Evolutionary conservation across 1,284 basidiomycete species (phyloP).

Genomic region (Veloboletus limbatus): DNA sequence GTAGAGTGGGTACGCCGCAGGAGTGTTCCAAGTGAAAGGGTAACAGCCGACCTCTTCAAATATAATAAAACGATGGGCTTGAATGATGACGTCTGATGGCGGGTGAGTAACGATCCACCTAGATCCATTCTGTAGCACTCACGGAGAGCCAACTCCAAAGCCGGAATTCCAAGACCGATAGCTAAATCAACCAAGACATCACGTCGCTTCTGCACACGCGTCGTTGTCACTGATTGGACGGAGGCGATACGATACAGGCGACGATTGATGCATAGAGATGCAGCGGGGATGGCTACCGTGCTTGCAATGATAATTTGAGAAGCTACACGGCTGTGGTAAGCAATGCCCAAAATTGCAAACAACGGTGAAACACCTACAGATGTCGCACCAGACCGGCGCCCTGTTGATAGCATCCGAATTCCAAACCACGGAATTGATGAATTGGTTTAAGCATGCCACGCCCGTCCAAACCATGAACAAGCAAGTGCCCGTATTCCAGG

Average conservation of each 20-base stretch:
- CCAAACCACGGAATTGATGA: slow-evolving; percentile 59
- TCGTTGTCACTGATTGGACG: slow-evolving; percentile 32
- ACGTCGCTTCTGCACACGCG: slow-evolving; percentile 34
- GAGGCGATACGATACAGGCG: slow-evolving; percentile 48
- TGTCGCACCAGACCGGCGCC: slow-evolving; percentile 59
- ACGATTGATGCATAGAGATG: slow-evolving; percentile 46
- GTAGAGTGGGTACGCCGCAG: slow-evolving; percentile 21
- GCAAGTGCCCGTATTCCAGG: slow-evolving; percentile 57
- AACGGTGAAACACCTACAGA: slow-evolving; percentile 11
- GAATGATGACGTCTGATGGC: slow-evolving; percentile 33
- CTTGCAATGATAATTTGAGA: slow-evolving; percentile 40
- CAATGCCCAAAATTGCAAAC: neutral
- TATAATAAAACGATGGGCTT: slow-evolving; percentile 39
- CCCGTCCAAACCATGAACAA: slow-evolving; percentile 59
- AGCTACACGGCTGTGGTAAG: slow-evolving; percentile 29
- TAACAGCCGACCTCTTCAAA: slow-evolving; percentile 39
- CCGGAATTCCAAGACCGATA: slow-evolving; percentile 49
- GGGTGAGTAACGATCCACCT: neutral
- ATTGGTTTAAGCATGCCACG: slow-evolving; percentile 46
- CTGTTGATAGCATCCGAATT: slow-evolving; percentile 42
- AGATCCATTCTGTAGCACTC: slow-evolving; percentile 23
- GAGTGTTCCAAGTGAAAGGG: slow-evolving; percentile 31
- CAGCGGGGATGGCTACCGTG: slow-evolving; percentile 50
- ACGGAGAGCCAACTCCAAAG: slow-evolving; percentile 51
- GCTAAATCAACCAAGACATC: slow-evolving; percentile 42